Conservation (phyloP, 768 basidiomycete species). For the Fomitopsis pulvina region DNA sequence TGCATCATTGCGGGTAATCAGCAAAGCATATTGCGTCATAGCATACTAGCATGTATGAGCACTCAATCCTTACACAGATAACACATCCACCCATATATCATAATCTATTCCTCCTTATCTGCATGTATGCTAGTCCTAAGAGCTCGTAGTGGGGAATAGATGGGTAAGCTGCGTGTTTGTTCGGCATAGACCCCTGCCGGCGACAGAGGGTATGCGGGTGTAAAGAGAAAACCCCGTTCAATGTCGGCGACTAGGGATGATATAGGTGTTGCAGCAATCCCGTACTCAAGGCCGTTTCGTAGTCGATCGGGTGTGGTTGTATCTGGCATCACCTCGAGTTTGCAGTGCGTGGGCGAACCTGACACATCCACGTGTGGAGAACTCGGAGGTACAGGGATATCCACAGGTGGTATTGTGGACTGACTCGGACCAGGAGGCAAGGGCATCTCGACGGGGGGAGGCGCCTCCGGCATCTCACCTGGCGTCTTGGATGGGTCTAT, state of each 20-base stretch:
- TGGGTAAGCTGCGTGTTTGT: not conserved
- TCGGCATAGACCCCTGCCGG: conserved; percentile 32
- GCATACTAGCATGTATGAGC: not conserved
- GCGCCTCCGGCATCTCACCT: no score
- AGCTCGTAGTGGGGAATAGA: not conserved
- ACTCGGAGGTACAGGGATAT: not conserved
- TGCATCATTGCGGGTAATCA: no score
- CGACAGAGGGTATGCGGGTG: conserved; percentile 56
- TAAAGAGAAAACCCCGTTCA: conserved; percentile 61
- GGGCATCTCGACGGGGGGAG: not conserved
- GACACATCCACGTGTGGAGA: not conserved
- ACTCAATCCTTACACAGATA: not conserved
- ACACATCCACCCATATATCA: no score
- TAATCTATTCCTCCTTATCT: not conserved
- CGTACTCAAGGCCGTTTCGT: not conserved
- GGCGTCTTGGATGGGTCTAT: not conserved
- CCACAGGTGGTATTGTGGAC: not conserved
- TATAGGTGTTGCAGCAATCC: conserved; percentile 44
- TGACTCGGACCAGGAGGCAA: not conserved
- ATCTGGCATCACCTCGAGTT: not conserved
- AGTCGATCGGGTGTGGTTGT: not conserved
- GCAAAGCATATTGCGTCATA: no score
- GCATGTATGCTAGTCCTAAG: not conserved
- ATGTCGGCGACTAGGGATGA: conserved; percentile 51
- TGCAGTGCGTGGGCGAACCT: not conserved